Percentiles rank a stretch among this genome's conserved stretches.
phyloP scores from a whole-genome alignment of 2,329 filamentous ascomycete species.

The Scedosporium dehoogii region DNA sequence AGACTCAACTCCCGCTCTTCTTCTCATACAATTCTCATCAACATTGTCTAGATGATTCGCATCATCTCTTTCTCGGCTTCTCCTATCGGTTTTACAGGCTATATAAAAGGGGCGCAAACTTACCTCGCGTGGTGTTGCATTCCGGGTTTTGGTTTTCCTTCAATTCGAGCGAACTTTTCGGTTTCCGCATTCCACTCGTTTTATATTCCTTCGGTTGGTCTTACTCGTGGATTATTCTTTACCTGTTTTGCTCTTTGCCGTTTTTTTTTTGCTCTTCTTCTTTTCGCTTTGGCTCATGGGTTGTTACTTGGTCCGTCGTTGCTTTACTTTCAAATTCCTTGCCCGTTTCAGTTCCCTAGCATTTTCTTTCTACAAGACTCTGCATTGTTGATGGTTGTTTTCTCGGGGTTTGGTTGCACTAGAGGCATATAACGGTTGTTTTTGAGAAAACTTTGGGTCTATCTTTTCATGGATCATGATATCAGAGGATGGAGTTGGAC shows the following conservation, averaged over 20 bases:
- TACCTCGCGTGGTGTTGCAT: no score
- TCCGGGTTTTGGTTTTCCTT: no score
- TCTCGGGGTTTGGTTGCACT: not conserved
- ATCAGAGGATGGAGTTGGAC: not conserved
- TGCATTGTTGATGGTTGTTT: not conserved
- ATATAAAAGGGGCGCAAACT: no score
- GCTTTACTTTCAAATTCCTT: not conserved
- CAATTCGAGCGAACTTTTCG: no score
- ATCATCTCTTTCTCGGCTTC: no score
- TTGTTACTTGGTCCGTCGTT: not conserved
- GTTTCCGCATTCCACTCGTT: no score
- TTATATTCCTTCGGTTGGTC: not conserved
- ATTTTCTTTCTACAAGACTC: not conserved
- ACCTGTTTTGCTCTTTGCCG: not conserved
- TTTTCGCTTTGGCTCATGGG: not conserved
- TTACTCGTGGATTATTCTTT: not conserved
- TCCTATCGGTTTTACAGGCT: no score
- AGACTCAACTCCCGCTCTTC: not conserved
- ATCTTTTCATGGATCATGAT: not conserved
- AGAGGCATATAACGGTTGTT: conserved; percentile 1
- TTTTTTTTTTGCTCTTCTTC: not conserved
- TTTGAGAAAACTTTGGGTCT: not conserved
- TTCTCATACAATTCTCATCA: not conserved
- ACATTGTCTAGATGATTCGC: not conserved
- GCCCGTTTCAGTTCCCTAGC: not conserved